These are phyloP conservation scores for Pleurotus tuber-regium DNA, from an alignment of 768 basidiomycete species.

Conservation along the genomic window DNA sequence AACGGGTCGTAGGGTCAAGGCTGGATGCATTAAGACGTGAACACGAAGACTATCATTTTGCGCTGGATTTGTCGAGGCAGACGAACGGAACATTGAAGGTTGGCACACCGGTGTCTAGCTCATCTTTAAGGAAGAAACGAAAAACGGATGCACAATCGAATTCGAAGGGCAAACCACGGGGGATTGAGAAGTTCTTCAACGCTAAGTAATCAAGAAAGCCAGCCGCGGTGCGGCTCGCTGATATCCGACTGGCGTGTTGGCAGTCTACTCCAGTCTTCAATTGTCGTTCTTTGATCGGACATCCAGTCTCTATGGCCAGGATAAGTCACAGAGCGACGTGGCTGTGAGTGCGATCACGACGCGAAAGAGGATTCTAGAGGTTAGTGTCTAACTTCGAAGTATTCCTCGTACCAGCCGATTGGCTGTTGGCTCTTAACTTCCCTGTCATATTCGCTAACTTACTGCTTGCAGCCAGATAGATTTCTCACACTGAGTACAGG, in stretches of 20 bases:
- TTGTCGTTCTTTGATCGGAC: no score
- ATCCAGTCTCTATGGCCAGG: no score
- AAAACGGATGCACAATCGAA: slow-evolving; percentile 15
- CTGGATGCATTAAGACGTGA: slow-evolving; percentile 40
- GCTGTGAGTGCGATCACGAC: neutral
- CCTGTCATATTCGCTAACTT: no score
- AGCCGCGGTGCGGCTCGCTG: no score
- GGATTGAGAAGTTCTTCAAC: slow-evolving; percentile 40
- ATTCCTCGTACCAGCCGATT: no score
- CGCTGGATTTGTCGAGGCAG: slow-evolving; percentile 65
- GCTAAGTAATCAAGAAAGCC: slow-evolving; percentile 25
- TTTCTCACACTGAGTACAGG: neutral
- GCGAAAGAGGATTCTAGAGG: neutral
- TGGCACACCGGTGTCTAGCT: slow-evolving; percentile 14
- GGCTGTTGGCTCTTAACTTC: no score
- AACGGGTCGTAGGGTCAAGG: slow-evolving; percentile 35
- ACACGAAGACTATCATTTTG: slow-evolving; percentile 90
- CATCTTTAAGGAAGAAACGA: slow-evolving; percentile 17
- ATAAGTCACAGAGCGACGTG: no score
- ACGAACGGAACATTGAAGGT: slow-evolving; percentile 18
- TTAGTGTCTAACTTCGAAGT: neutral
- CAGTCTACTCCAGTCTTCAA: no score
- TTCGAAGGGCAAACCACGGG: slow-evolving; percentile 29
- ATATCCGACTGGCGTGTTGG: no score
- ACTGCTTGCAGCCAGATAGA: no score